Evolutionary conservation across 352 stramenopile species (phyloP), one percentile per base, ranked within the genome.

Genomic region (Paralagenidium karlingii): DNA sequence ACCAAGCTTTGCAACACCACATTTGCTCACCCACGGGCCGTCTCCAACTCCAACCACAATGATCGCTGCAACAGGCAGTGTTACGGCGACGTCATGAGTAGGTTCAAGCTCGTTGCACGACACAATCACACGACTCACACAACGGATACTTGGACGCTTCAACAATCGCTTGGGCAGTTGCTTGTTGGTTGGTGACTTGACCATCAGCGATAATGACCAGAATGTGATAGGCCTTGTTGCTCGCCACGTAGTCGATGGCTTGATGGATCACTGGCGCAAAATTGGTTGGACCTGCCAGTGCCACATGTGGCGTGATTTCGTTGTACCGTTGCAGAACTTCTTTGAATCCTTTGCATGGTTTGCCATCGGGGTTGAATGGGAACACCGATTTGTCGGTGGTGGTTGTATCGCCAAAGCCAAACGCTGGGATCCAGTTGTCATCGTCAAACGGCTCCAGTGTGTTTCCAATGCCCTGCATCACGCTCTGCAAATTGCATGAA

Each of bases 191-290:
- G 8, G 61, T 80, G 20, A 87, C 68, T 36, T 87, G 68, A 0
- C 71, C 73, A 27, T 86, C 75, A 46, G 70, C 68, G 26, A 86
- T 65, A 38, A 88, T 86, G 31, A 88, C 59, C 19, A 88, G 58
- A 28, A 86, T 75, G 38, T 82, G 73, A 42, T 80, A 86, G 34
- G 46, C 56, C 9, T 52, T 49, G 12, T 45, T 67, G 8, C 42
- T 40, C 45, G 62, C 62, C 20, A 71, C 63, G 18, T 74, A 61
- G 4, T 62, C 48, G 29, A 87, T 82, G 2, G 70, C 67, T 36
- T 80, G 58, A 21, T 79, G 62, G 40, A 90, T 87, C 37, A 84
- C 68, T n/a, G 76, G 76, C 15, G 76, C 73, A 55, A 86, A 90
- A 53, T 83, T 84, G 5, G 70, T 90, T 12, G 70, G 68, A 5